A percentile compares a stretch with the other conserved stretches of the same genome.
phyloP scores from a whole-genome alignment of 129 eudicot genomes.

The Cynara cardunculus region DNA sequence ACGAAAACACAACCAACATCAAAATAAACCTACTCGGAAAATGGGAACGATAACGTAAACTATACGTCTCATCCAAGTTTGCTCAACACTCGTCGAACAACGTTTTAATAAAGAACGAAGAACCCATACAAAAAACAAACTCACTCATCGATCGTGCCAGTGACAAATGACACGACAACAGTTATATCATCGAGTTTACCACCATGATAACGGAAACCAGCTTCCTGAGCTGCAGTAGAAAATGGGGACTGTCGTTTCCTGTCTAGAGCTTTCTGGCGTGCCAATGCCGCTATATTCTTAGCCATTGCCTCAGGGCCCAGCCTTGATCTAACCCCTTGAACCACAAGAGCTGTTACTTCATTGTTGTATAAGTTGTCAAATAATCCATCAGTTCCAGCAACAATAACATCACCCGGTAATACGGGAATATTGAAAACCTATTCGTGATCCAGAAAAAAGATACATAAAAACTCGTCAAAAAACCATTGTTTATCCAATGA shows the following conservation, averaged over 20 bases:
- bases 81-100: not conserved
- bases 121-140: not conserved
- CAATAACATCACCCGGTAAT: constrained; percentile 72
- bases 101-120: not conserved
- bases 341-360: constrained; percentile 65
- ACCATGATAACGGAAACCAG: constrained; percentile 72
- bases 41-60: not conserved
- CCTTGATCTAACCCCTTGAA: constrained; percentile 50
- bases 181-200: constrained; percentile 95
- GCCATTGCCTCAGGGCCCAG: constrained; percentile 53
- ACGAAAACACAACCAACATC: not conserved
- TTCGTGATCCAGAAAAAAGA: not conserved
- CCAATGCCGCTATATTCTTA: constrained; percentile 63
- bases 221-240: constrained; percentile 82
- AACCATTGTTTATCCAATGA: not conserved
- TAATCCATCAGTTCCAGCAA: constrained; percentile 91
- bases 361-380: constrained; percentile 71
- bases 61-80: constrained; percentile 6
- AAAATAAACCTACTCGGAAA: not conserved
- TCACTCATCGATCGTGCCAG: constrained; percentile 18
- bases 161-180: constrained; percentile 71
- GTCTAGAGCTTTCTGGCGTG: constrained; percentile 73
- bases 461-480: not conserved
- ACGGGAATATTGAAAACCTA: constrained; percentile 79
- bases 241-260: constrained; percentile 62